These are phyloP conservation scores for Ophiostoma populinum DNA, from an alignment of 2,329 filamentous ascomycete species.

Conservation along the genomic window DNA sequence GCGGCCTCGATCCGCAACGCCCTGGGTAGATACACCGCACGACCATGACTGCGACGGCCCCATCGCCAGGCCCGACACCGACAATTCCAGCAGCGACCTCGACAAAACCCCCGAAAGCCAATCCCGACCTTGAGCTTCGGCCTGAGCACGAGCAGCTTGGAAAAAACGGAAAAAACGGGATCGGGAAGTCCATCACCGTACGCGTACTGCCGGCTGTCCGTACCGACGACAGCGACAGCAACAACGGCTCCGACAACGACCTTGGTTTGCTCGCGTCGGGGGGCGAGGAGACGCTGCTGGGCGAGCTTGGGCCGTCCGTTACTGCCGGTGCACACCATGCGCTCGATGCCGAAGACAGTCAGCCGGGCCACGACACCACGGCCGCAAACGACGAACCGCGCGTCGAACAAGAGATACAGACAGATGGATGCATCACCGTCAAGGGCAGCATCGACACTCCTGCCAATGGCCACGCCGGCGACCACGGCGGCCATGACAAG, in stretches of 20 bases:
- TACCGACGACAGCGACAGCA: conserved; percentile 5
- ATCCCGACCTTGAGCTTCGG: too few relatives aligned
- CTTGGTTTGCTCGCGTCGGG: conserved; percentile 4
- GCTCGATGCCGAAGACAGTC: conserved; percentile 13
- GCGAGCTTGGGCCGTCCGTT: conserved; percentile 4
- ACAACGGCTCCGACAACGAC: conserved; percentile 5
- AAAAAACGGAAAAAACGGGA: too few relatives aligned
- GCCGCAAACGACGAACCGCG: conserved; percentile 5
- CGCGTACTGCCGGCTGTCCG: too few relatives aligned
- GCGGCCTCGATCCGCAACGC: too few relatives aligned
- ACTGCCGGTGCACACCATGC: not conserved
- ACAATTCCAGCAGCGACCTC: conserved; percentile 18
- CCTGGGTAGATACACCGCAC: too few relatives aligned
- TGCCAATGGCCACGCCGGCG: not conserved
- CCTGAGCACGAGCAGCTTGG: too few relatives aligned
- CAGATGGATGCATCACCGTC: too few relatives aligned
- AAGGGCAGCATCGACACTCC: too few relatives aligned
- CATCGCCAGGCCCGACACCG: conserved; percentile 33
- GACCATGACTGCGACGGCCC: conserved; percentile 45
- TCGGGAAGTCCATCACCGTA: too few relatives aligned
- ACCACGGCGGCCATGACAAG: not conserved
- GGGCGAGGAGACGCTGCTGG: conserved; percentile 3
- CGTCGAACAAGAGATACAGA: not conserved
- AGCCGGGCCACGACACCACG: conserved; percentile 6
- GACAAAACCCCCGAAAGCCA: too few relatives aligned